Evolutionary conservation across 2,329 filamentous ascomycete genomes (phyloP), one percentile per base, ranked within the genome.

Genomic region (Scopulariopsis brevicaulis): DNA sequence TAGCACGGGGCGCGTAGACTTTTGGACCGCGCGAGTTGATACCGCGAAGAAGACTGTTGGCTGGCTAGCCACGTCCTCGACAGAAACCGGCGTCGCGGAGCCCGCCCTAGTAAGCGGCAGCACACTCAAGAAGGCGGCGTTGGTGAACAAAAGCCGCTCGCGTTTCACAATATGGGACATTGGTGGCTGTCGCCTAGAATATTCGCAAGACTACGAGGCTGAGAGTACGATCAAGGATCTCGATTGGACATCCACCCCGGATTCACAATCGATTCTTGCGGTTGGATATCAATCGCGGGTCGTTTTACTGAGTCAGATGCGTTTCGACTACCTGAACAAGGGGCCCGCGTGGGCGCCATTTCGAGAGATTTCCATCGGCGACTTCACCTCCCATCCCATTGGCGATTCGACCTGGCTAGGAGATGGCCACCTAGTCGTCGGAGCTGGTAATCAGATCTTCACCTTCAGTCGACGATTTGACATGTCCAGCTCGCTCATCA

Each of bases 271-370:
- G 1, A 91, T 96, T 58, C 76, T 96, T 22, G 90, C 92, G 1
- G 89, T 96, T n/a, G 91, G 92, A 0, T 96, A 96, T 66, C 86
- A 87, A n/a, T 89, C 92, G 62, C 84, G 87, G 59, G 86, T 96
- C 5, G 73, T 95, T 34, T 77, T 96, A 2, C 80, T 96, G 28
- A 86, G 88, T 6, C 91, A 96, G 67, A 85, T 96, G 73, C 87
- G 92, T 14, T 96, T 94, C 66, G 90, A 96, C 70, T 96, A 96
- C 67, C 77, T 96, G 20, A 90, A 92, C 65, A 86, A 89, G 60
- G 87, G 88, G 1, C 89, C 90, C n/a, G 90, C 91, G 0, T 96
- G 92, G 92, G 87, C 89, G 1, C 79, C 87, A 25, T 87, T 96
- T 59, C 80, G 89, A 53, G 88, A 96, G 67, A 89, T 96, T 59